Evolutionary conservation across 306 rosid species (phyloP), one percentile per base, ranked within the genome.

Genomic region (Benincasa hispida): DNA sequence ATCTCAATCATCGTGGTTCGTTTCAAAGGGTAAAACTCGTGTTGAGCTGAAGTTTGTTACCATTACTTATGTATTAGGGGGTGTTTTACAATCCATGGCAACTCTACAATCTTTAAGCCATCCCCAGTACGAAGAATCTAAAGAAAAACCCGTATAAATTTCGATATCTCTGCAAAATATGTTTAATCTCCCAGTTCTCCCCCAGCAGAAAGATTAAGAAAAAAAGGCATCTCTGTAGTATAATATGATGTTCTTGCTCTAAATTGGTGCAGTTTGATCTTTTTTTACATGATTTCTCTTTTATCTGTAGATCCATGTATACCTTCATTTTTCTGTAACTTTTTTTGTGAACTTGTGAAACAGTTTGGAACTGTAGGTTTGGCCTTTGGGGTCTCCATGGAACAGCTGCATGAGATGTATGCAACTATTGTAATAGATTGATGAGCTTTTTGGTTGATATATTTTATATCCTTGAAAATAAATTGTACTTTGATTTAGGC

Each of bases 1-100:
- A 92, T 92, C 78, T 92, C 97, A 6, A 84, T 90, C 91, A 58
- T 92, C 76, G 96, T 92, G 15, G 93, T 92, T 81, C 96, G 93
- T 78, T 90, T 92, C 96, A 87, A 84, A 85, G 80, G 84, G 65
- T 89, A 83, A 88, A 72, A 50, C 47, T 18, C 10, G 42, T 82
- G 79, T 17, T 10, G 47, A 76, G 73, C 73, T 39, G 32, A 50
- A 61, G 51, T 75, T 22, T 24, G 34, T 35, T 58, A 37, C 22
- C 68, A 37, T 32, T 21, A 74, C 47, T 54, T 21, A 6, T 54
- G 61, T 48, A 42, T 68, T 21, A 9, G 32, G 55, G 73, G n/a
- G 54, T 41, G 22, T 12, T 35, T 24, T 68, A 24, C 6, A 68
- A 47, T 70, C 39, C 56, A 45, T 70, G 58, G 58, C 14, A 70